Percentiles rank a stretch among this genome's conserved stretches.
Evolutionary conservation across 306 rosid species (phyloP).

Genomic region (barrel medic (Medicago truncatula)): MtrunA17r5.0-ANR NC_053048.1:22294501-22295000

Average conservation of each 20-base stretch:
- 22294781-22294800: neutral
- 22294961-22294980: neutral
- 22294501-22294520: neutral
- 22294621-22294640: neutral
- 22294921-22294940: conserved; percentile 17
- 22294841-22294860: conserved; percentile 1
- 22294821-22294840: neutral
- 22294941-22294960: neutral
- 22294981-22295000: conserved; percentile 23
- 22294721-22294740: neutral
- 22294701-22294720: neutral
- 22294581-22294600: neutral
- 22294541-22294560: neutral
- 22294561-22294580: neutral
- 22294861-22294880: conserved; percentile 10
- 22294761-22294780: neutral
- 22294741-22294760: neutral
- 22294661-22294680: neutral
- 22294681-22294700: neutral
- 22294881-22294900: conserved; percentile 23
- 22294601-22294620: neutral
- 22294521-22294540: neutral
- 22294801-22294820: neutral
- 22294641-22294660: neutral
- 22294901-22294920: neutral